phyloP scores from a whole-genome alignment of 805 yeast genomes.

The Saturnispora sekii region DNA sequence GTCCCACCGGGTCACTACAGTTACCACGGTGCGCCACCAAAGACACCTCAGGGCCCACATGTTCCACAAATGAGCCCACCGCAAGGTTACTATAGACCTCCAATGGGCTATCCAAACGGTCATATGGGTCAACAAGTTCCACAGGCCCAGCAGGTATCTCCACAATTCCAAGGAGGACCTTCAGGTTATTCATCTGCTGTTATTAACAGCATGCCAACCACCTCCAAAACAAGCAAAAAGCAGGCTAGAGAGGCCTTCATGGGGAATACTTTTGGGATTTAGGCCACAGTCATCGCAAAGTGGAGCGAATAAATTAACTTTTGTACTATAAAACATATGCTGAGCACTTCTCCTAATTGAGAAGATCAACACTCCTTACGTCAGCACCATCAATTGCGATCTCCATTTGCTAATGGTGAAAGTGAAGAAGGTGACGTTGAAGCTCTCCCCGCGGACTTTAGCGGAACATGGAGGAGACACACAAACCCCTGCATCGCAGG shows the following conservation, averaged over 20 bases:
- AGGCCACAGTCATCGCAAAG: constrained; percentile 6
- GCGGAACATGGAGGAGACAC: constrained; percentile 1
- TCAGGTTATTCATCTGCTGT: constrained; percentile 17
- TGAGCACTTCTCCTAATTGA: background rate
- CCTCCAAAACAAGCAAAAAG: constrained; percentile 40
- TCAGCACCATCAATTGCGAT: too few relatives aligned
- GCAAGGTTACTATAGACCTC: background rate
- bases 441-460: constrained; percentile 9
- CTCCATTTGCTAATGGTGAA: background rate
- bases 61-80: background rate
- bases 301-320: too few relatives aligned
- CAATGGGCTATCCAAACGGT: background rate
- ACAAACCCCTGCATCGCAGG: background rate
- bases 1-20: background rate
- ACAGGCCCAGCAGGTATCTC: constrained; percentile 4
- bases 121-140: background rate
- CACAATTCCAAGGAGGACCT: background rate
- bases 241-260: constrained; percentile 54
- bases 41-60: background rate
- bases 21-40: background rate
- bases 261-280: constrained; percentile 63
- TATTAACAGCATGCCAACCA: constrained; percentile 38
- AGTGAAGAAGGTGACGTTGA: constrained; percentile 10
- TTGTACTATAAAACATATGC: too few relatives aligned
- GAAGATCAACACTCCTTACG: background rate